A percentile compares a stretch with the other conserved stretches of the same genome.
These are phyloP conservation scores for Millerozyma acaciae DNA, from an alignment of 805 yeast species.

Conservation along the genomic window DNA sequence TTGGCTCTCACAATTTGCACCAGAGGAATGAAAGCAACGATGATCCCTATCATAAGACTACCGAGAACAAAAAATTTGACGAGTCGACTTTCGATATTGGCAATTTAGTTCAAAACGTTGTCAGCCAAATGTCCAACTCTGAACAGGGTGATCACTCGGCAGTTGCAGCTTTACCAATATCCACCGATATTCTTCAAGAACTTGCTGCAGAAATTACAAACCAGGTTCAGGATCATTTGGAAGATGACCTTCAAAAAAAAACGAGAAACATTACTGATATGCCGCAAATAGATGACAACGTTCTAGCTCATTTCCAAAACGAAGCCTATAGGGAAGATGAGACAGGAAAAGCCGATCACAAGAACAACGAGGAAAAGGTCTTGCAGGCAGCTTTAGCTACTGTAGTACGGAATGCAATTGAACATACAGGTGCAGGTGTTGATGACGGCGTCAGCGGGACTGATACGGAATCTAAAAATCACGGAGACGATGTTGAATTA, in stretches of 20 bases:
- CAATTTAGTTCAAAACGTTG: constrained; percentile 24
- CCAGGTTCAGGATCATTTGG: constrained; percentile 27
- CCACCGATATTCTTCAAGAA: constrained; percentile 23
- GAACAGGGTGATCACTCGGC: constrained; percentile 5
- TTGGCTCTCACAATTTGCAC: no score
- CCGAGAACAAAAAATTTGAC: not conserved
- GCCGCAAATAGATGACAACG: constrained; percentile 34
- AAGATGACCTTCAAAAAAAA: constrained; percentile 11
- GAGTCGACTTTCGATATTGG: constrained; percentile 13
- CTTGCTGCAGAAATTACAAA: constrained; percentile 28
- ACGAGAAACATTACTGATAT: constrained; percentile 12
- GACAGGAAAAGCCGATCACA: constrained; percentile 1
- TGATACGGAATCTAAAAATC: not conserved
- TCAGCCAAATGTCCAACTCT: constrained; percentile 17
- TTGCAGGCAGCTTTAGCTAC: constrained; percentile 53
- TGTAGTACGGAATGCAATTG: constrained; percentile 48
- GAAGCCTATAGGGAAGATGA: constrained; percentile 25
- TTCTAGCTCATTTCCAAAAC: constrained; percentile 33
- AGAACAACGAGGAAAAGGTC: constrained; percentile 7
- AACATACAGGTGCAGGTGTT: constrained; percentile 4
- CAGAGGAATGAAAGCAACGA: no score
- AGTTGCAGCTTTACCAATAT: constrained; percentile 8
- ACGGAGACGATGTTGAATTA: constrained; percentile 40
- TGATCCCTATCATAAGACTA: not conserved
- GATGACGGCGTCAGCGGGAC: constrained; percentile 4